phyloP scores from a whole-genome alignment of 2,329 filamentous ascomycete species.

The Colletotrichum shisoi region DNA sequence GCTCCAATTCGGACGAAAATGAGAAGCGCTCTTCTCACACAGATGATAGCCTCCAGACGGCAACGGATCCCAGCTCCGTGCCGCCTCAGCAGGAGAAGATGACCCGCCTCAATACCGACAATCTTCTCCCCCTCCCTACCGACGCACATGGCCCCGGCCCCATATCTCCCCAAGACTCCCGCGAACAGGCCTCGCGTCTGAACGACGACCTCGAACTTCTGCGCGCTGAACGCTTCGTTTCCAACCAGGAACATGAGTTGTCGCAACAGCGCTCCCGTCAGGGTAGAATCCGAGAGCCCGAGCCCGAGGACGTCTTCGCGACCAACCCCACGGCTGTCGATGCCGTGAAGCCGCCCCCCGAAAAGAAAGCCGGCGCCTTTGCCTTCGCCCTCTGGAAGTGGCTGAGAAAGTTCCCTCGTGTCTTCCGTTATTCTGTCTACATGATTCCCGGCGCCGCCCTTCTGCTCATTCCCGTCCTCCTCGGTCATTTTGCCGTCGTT shows the following conservation, averaged over 20 bases:
- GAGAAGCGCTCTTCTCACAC: slow-evolving; percentile 40
- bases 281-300: slow-evolving; percentile 48
- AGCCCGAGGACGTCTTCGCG: slow-evolving; percentile 56
- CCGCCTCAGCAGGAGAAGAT: slow-evolving; percentile 22
- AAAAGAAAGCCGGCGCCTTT: slow-evolving; percentile 42
- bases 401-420: slow-evolving; percentile 60
- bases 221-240: slow-evolving; percentile 57
- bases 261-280: slow-evolving; percentile 42
- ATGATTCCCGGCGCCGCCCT: slow-evolving; percentile 56
- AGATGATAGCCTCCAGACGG: slow-evolving; percentile 36
- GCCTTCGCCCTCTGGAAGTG: slow-evolving; percentile 52
- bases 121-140: slow-evolving; percentile 15
- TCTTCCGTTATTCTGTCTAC: slow-evolving; percentile 60
- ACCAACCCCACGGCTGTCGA: slow-evolving; percentile 46
- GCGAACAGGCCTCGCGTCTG: slow-evolving; percentile 51
- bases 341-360: slow-evolving; percentile 33
- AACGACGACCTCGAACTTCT: slow-evolving; percentile 61
- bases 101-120: slow-evolving; percentile 22
- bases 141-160: slow-evolving; percentile 5
- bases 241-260: slow-evolving; percentile 52
- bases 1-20: slow-evolving; percentile 40
- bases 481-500: slow-evolving; percentile 54
- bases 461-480: slow-evolving; percentile 57
- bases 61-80: slow-evolving; percentile 28
- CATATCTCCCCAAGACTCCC: slow-evolving; percentile 34